These are phyloP conservation scores for Nitzschia palea DNA, from an alignment of 108 stramenopile species.

Conservation along the genomic window DNA sequence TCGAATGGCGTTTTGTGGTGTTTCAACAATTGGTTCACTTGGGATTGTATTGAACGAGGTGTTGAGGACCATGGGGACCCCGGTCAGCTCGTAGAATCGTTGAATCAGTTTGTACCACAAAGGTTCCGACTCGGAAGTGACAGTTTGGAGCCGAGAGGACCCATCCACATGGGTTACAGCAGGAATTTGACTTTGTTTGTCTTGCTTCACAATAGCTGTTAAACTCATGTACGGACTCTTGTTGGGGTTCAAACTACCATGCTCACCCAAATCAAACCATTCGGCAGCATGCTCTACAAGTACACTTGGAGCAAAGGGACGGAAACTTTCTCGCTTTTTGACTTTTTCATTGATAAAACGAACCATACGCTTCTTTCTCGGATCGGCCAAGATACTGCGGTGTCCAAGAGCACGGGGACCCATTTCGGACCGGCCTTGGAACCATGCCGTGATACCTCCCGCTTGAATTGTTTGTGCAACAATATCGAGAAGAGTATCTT, in stretches of 20 bases:
- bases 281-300: slow-evolving; percentile 83
- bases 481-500: slow-evolving; percentile 49
- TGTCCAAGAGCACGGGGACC: slow-evolving; percentile 94
- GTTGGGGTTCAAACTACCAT: not conserved
- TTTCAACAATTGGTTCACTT: slow-evolving; percentile 94
- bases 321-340: slow-evolving; percentile 90
- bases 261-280: slow-evolving; percentile 76
- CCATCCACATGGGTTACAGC: slow-evolving; percentile 96
- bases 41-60: slow-evolving; percentile 94
- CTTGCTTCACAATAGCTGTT: slow-evolving; percentile 74
- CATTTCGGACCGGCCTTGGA: slow-evolving; percentile 85
- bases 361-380: slow-evolving; percentile 77
- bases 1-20: slow-evolving; percentile 78
- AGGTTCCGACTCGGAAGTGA: slow-evolving; percentile 73
- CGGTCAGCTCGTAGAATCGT: slow-evolving; percentile 80
- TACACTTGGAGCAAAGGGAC: slow-evolving; percentile 94
- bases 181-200: slow-evolving; percentile 68
- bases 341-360: slow-evolving; percentile 87
- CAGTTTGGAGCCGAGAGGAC: slow-evolving; percentile 92
- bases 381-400: slow-evolving; percentile 92
- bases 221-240: slow-evolving; percentile 89
- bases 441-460: slow-evolving; percentile 88
- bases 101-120: slow-evolving; percentile 84
- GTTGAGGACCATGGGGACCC: slow-evolving; percentile 95
- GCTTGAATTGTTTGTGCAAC: slow-evolving; percentile 71